Evolutionary conservation across 2,329 filamentous ascomycete genomes (phyloP).

Genomic region (Aspergillus sp.): DNA sequence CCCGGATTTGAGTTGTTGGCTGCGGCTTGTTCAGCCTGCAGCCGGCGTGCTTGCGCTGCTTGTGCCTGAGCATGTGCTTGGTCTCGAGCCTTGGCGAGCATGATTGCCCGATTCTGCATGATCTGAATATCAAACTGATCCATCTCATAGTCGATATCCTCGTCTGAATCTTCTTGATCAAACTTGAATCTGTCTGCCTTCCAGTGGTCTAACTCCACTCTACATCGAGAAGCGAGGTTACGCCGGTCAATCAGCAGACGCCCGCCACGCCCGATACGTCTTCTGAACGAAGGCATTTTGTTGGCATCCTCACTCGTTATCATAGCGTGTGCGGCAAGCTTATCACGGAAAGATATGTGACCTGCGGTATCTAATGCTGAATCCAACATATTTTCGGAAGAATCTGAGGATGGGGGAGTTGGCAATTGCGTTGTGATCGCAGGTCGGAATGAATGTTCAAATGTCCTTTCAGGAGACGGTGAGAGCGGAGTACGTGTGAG

Average conservation of each 20-base stretch:
- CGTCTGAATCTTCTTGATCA: constrained; percentile 80
- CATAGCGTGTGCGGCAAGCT: constrained; percentile 43
- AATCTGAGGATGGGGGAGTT: constrained; percentile 50
- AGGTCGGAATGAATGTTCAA: constrained; percentile 66
- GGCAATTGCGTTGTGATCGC: constrained; percentile 66
- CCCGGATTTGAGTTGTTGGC: constrained; percentile 26
- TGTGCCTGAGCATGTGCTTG: constrained; percentile 45
- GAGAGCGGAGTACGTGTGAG: constrained; percentile 82
- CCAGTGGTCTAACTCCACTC: constrained; percentile 47
- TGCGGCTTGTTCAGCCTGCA: constrained; percentile 36
- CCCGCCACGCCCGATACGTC: constrained; percentile 80
- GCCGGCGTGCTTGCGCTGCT: constrained; percentile 37
- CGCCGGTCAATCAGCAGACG: constrained; percentile 86
- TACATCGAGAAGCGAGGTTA: constrained; percentile 58
- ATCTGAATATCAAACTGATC: constrained; percentile 65
- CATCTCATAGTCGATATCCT: constrained; percentile 70
- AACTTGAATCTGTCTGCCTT: constrained; percentile 78
- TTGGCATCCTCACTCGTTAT: constrained; percentile 45
- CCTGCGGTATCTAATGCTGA: constrained; percentile 34
- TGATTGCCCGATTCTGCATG: constrained; percentile 57
- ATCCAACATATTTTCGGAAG: constrained; percentile 46
- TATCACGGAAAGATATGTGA: constrained; percentile 35
- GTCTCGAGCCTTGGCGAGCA: constrained; percentile 45
- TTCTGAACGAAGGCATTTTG: constrained; percentile 68
- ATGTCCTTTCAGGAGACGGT: constrained; percentile 66